Base-by-base conservation (phyloP, 176 grass and related monocot species). In the Musa acuminata region DNA sequence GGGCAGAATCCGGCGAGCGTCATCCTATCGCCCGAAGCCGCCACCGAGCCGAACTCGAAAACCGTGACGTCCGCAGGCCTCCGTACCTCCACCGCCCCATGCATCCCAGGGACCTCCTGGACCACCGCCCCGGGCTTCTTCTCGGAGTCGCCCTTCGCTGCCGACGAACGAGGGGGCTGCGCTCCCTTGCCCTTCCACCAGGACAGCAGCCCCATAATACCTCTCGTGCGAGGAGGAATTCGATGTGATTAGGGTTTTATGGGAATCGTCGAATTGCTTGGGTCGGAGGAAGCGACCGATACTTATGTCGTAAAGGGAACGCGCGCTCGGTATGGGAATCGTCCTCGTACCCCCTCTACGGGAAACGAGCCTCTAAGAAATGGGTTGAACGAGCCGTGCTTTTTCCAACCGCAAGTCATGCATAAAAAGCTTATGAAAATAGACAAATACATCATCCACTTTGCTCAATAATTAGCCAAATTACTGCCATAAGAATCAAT, bases 31-130 rank as follows among this genome's bases (percentile, higher is more conserved):
- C 93, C 93, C 0, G 90, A 84, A 25, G 84, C 85, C 81, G 68
- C 82, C 74, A 81, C 84, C 55, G 90, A 92, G n/a, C 93, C 90
- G 74, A 96, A 96, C 82, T 96, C 93, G 79, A 96, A 96, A 35
- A 96, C 87, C 51, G 90, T 90, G 74, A 87, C 89, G 63, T 96
- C 93, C 50, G 83, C 79, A 43, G 69, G 67, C 79, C 52, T 87
- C 78, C 74, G 89, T 66, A 90, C 89, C 85, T 92, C 87, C 65
- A 90, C 77, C 51, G n/a, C n/a, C n/a, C n/a, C n/a, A n/a, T n/a
- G n/a, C n/a, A n/a, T n/a, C n/a, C n/a, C n/a, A n/a, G n/a, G n/a
- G n/a, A n/a, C n/a, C n/a, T n/a, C n/a, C n/a, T n/a, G n/a, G n/a
- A n/a, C n/a, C n/a, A n/a, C n/a, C n/a, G 22, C 79, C 62, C 9